Evolutionary conservation across 1,284 basidiomycete genomes (phyloP), one percentile per base, ranked within the genome.

Genomic region (Omphalotus olearius): DNA sequence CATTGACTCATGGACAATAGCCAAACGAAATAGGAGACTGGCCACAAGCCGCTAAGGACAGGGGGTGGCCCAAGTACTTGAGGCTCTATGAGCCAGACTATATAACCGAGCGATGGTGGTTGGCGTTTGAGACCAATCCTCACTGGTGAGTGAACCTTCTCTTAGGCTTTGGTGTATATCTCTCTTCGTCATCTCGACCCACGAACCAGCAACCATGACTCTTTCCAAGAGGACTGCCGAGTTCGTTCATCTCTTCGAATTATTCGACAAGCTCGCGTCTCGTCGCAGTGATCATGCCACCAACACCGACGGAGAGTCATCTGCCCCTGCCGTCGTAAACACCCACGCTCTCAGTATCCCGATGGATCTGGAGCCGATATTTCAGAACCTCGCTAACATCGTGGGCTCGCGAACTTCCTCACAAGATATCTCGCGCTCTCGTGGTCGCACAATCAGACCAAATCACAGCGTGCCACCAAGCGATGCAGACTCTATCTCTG

Each of bases 221-320:
- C 11, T 33, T 20, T 14, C 33, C 13, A 57, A 64, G 52, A 75
- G 71, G 53, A 71, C 68, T 6, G 68, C 69, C 26, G 81, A 83
- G 48, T 78, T 79, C 55, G 74, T 76, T 0, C 69, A 70, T 47
- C 72, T 83, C 43, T 75, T 79, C 52, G 69, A 76, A 50, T 67
- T 82, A 51, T 82, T 83, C 60, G 73, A 80, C 44, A 72, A 69
- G 43, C 70, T 83, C 35, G 70, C 74, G 16, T 67, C 69, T 7
- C 69, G 68, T 54, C 67, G 71, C 39, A 58, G 67, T 20, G 64
- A 64, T n/a, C 55, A 56, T 41, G 44, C 50, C 23, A 47, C 55
- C 25, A 41, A 23, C 20, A 47, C 54, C 25, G 39, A 23, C 20
- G 40, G 6, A 23, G 45, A 40, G 6, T 10, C 16, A 25, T 25